Percentiles rank a stretch among this genome's conserved stretches.
phyloP scores from a whole-genome alignment of 169 alveolate species.

The Theileria luwenshuni region DNA sequence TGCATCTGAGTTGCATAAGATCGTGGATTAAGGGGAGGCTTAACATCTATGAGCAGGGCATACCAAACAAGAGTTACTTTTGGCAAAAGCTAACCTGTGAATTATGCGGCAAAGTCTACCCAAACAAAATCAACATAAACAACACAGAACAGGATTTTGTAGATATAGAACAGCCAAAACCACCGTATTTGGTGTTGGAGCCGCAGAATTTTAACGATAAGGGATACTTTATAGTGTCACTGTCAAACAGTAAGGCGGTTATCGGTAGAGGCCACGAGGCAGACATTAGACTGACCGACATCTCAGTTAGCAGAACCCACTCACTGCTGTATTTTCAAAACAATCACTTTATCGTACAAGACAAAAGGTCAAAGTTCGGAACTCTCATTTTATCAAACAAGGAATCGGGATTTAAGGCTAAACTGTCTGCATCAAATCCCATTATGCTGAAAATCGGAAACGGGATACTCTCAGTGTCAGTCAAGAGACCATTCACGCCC shows the following conservation, averaged over 20 bases:
- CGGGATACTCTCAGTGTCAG: constrained; percentile 46
- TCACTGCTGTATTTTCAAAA: constrained; percentile 82
- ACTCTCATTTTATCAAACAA: constrained; percentile 81
- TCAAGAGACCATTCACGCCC: constrained; percentile 21
- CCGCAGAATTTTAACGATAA: constrained; percentile 61
- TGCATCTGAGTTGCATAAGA: constrained; percentile 91
- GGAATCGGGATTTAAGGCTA: constrained; percentile 48
- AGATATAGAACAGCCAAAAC: constrained; percentile 83
- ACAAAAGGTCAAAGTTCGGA: constrained; percentile 93
- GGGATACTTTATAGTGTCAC: constrained; percentile 81
- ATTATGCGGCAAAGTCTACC: constrained; percentile 89
- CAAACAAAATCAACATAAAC: constrained; percentile 73
- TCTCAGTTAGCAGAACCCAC: constrained; percentile 93
- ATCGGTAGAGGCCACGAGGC: constrained; percentile 93
- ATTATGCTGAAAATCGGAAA: constrained; percentile 54
- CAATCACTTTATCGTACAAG: constrained; percentile 90
- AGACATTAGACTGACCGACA: constrained; percentile 91
- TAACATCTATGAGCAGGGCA: constrained; percentile 70
- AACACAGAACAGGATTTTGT: constrained; percentile 79
- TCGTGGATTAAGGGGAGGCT: constrained; percentile 89
- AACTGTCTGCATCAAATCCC: constrained; percentile 25
- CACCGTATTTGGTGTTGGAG: constrained; percentile 86
- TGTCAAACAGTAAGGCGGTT: constrained; percentile 68
- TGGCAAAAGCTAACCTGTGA: constrained; percentile 91
- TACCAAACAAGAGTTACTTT: constrained; percentile 74